Evolutionary conservation across 306 rosid genomes (phyloP).

Genomic region (Rubus parviflorus): DNA sequence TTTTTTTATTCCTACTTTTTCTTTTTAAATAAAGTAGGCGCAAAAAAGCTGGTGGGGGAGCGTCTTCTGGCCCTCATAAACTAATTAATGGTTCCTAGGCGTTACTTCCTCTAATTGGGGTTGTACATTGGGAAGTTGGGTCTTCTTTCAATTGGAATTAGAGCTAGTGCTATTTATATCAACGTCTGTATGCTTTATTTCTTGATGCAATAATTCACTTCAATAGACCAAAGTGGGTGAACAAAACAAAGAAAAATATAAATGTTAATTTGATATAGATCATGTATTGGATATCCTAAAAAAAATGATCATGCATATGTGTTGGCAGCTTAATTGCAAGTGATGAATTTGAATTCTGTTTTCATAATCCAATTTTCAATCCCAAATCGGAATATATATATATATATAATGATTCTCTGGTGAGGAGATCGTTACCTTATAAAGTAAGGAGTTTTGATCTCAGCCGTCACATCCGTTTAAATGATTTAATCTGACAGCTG

Average conservation of each 20-base stretch:
- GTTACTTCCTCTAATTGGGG: slow-evolving; percentile 56
- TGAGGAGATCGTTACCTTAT: too few species aligned
- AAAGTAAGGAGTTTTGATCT: too few species aligned
- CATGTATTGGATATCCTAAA: too few species aligned
- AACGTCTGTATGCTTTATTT: neutral
- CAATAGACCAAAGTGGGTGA: neutral
- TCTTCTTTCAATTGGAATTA: slow-evolving; percentile 15
- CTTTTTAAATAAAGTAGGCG: slow-evolving; percentile 56
- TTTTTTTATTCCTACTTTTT: slow-evolving; percentile 53
- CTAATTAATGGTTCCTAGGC: slow-evolving; percentile 34
- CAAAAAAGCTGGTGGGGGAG: slow-evolving; percentile 54
- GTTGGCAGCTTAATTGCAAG: too few species aligned
- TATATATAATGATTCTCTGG: too few species aligned
- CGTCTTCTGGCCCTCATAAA: slow-evolving; percentile 42
- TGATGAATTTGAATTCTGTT: too few species aligned
- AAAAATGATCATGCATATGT: too few species aligned
- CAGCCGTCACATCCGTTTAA: too few species aligned
- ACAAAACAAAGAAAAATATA: neutral
- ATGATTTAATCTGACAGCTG: too few species aligned
- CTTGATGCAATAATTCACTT: slow-evolving; percentile 6
- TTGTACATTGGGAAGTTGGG: slow-evolving; percentile 48
- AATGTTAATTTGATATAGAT: too few species aligned
- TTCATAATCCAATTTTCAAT: too few species aligned
- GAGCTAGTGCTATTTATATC: slow-evolving; percentile 26
- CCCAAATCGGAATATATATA: too few species aligned